phyloP scores from a whole-genome alignment of 371 early-diverging fungal species.

The Thermomucor indicae-seudaticae region DNA sequence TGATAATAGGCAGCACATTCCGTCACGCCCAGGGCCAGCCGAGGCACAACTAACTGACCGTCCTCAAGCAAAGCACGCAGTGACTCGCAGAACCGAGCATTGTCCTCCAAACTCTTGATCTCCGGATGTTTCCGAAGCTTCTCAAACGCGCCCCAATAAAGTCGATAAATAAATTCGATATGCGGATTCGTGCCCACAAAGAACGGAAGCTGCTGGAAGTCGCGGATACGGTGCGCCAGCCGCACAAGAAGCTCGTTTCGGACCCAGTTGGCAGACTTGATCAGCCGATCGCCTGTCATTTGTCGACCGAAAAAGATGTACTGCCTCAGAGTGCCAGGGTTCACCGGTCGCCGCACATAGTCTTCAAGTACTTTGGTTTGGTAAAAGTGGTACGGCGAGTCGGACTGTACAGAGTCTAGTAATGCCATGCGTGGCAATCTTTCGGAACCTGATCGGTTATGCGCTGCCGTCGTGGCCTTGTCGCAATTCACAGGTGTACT shows the following conservation, averaged over 20 bases:
- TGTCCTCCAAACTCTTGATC: slow-evolving; percentile 70
- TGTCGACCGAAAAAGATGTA: slow-evolving; percentile 92
- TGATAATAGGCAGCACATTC: slow-evolving; percentile 63
- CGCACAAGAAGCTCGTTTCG: slow-evolving; percentile 88
- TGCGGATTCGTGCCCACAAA: slow-evolving; percentile 92
- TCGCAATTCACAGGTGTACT: no score
- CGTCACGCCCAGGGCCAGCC: slow-evolving; percentile 79
- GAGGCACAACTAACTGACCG: slow-evolving; percentile 81
- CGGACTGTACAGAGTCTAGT: slow-evolving; percentile 24
- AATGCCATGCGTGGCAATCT: slow-evolving; percentile 8
- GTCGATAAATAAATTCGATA: slow-evolving; percentile 76
- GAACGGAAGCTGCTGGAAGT: slow-evolving; percentile 88
- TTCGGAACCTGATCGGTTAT: no score
- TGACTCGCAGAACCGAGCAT: slow-evolving; percentile 69
- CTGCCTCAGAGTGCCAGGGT: slow-evolving; percentile 87
- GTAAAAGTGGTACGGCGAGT: slow-evolving; percentile 80
- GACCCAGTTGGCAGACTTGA: slow-evolving; percentile 86
- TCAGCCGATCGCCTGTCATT: slow-evolving; percentile 75
- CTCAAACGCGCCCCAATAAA: slow-evolving; percentile 93
- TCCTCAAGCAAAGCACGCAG: slow-evolving; percentile 68
- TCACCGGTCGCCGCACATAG: slow-evolving; percentile 73
- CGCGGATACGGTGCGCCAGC: slow-evolving; percentile 87
- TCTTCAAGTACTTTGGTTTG: slow-evolving; percentile 85
- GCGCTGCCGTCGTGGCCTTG: no score
- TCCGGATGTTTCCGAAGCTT: slow-evolving; percentile 59